phyloP scores from a whole-genome alignment of 306 rosid species.

The Sesbania bispinosa region DNA sequence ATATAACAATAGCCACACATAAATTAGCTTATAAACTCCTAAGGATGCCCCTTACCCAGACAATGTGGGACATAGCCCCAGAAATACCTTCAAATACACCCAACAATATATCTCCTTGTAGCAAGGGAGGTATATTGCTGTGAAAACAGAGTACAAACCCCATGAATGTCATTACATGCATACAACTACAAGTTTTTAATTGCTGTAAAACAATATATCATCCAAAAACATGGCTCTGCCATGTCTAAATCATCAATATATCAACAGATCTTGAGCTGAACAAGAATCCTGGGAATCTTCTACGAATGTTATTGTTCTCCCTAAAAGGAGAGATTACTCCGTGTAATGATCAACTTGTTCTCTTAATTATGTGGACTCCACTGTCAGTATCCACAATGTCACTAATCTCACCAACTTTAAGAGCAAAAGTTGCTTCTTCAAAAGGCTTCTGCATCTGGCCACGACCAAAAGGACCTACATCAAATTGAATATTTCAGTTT shows the following conservation, averaged over 20 bases:
- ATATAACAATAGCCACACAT: no score
- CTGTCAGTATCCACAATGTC: constrained; percentile 94
- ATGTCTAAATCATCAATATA: constrained; percentile 30
- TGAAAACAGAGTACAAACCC: constrained; percentile 24
- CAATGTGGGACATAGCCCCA: no score
- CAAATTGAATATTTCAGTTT: constrained; percentile 3
- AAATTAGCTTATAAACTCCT: no score
- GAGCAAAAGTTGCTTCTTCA: constrained; percentile 77
- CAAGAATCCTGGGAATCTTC: constrained; percentile 25
- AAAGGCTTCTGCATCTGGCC: constrained; percentile 99
- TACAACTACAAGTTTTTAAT: constrained; percentile 22
- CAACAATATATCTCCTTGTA: background rate
- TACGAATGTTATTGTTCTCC: constrained; percentile 21
- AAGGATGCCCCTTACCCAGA: no score
- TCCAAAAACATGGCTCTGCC: constrained; percentile 33
- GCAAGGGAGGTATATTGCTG: background rate
- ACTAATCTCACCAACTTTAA: constrained; percentile 83
- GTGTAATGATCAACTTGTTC: constrained; percentile 54
- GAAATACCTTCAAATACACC: no score
- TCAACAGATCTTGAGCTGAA: constrained; percentile 24
- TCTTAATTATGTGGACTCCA: constrained; percentile 85
- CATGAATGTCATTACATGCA: constrained; percentile 38
- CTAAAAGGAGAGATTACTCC: constrained; percentile 24
- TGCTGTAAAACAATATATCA: constrained; percentile 26
- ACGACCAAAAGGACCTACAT: constrained; percentile 86